Base-by-base conservation (phyloP, 176 grass and related monocot species). In the Ananas comosus region DNA sequence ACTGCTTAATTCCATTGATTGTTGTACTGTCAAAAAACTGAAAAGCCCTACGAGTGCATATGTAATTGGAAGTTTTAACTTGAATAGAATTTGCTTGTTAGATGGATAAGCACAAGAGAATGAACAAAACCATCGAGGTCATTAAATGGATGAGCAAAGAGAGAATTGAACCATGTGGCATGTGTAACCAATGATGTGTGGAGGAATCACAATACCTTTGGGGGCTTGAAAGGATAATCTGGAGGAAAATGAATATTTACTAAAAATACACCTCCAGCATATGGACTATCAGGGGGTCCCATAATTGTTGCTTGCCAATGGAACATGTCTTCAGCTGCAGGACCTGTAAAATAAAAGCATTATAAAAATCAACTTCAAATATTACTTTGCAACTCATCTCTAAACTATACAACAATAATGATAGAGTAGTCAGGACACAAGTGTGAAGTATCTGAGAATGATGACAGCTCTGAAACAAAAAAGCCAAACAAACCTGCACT, bases 261-360 rank as follows among this genome's bases (percentile, higher is more conserved):
- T 61, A 61, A 61, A 19, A 18, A 61, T 61, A 61, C 12, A 61
- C 56, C 56, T 61, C 56, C 56, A 9, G 56, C 16, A 61, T 61
- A 61, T 9, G 56, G 56, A 61, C 56, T 61, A 61, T 61, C 56
- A 61, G 56, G 56, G 56, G 56, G 56, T 61, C 56, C 56, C 56
- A 61, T 61, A n/a, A 61, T 61, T 61, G 56, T 61, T 61, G 56
- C 56, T 61, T 61, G 56, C 56, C 56, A 61, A 10, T 61, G 56
- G 56, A 61, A 61, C 56, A 61, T 61, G 21, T 61, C 17, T 61
- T 61, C 56, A 22, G 56, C n/a, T 2, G 21, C 56, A 18, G 56
- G 56, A 61, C 56, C 56, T 61, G 56, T 61, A 61, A 61, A 19
- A 61, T 18, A 21, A 61, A 19, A 11, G 56, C 5, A 61, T 61